Conservation (phyloP, 2,329 filamentous ascomycete species). For the Camillea tinctor region DNA sequence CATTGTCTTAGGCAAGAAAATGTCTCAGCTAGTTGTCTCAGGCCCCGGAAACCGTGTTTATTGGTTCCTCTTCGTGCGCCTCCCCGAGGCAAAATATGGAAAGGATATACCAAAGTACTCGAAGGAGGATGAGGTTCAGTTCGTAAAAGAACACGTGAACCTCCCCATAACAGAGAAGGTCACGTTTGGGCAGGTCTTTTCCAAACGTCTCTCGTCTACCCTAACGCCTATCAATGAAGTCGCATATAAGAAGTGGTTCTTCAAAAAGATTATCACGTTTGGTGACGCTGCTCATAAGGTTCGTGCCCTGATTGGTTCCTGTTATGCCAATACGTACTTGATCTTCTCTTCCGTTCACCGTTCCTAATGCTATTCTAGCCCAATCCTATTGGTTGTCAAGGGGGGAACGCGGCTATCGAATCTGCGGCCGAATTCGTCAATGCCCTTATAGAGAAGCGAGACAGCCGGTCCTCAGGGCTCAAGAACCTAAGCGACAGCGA, state of each 20-base stretch:
- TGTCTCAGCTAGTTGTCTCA: slow-evolving; percentile 28
- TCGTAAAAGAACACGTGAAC: slow-evolving; percentile 26
- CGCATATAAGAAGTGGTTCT: slow-evolving; percentile 35
- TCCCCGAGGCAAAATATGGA: slow-evolving; percentile 28
- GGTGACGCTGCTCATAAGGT: slow-evolving; percentile 37
- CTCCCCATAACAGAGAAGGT: slow-evolving; percentile 22
- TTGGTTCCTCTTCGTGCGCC: slow-evolving; percentile 37
- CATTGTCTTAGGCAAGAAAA: slow-evolving; percentile 22
- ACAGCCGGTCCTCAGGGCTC: slow-evolving; percentile 5
- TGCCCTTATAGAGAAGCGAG: slow-evolving; percentile 12
- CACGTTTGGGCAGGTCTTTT: slow-evolving; percentile 33
- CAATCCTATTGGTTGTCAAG: slow-evolving; percentile 28
- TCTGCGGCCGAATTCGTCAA: slow-evolving; percentile 26
- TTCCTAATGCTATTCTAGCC: slow-evolving; percentile 16
- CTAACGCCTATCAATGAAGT: slow-evolving; percentile 35
- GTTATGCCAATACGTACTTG: no score
- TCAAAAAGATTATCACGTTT: slow-evolving; percentile 29
- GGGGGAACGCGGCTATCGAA: slow-evolving; percentile 30
- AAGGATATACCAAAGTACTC: slow-evolving; percentile 35
- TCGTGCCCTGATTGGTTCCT: not conserved
- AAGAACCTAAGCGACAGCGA: slow-evolving; percentile 13
- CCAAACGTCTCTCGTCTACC: slow-evolving; percentile 25
- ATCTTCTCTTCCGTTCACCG: no score
- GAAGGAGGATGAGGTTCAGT: slow-evolving; percentile 30
- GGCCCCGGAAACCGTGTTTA: slow-evolving; percentile 33